Evolutionary conservation across 2,329 filamentous ascomycete species (phyloP).

Genomic region (Colletotrichum agaves): DNA sequence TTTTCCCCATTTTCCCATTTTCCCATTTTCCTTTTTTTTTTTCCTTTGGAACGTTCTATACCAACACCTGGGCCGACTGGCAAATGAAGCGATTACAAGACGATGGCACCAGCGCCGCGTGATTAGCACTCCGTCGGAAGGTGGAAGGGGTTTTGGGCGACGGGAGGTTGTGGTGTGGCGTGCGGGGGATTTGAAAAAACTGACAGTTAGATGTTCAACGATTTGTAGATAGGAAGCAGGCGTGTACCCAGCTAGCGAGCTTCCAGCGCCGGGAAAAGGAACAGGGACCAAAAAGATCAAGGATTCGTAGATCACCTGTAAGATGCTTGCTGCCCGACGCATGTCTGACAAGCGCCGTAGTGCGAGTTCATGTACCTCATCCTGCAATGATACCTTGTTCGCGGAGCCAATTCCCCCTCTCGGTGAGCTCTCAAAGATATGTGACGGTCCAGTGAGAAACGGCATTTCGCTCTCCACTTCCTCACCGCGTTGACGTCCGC

Average conservation of each 20-base stretch:
- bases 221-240: conserved; percentile 11
- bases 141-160: too few species aligned
- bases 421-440: conserved; percentile 20
- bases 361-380: background rate
- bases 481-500: conserved; percentile 33
- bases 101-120: conserved; percentile 5
- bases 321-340: conserved; percentile 32
- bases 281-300: conserved; percentile 1
- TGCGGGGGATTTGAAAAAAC: background rate
- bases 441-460: conserved; percentile 29
- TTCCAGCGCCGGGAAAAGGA: background rate
- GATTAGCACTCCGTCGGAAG: background rate
- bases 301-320: conserved; percentile 19
- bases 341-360: conserved; percentile 21
- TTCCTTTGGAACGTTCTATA: background rate
- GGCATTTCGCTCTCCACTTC: conserved; percentile 24
- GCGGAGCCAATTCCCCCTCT: conserved; percentile 1
- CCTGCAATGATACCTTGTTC: conserved; percentile 9
- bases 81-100: background rate
- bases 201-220: conserved; percentile 12
- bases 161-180: background rate
- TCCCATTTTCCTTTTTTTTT: too few species aligned
- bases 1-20: too few species aligned
- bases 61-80: background rate
- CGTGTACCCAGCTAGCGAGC: background rate